Evolutionary conservation across 495 filamentous ascomycete species (phyloP).

Genomic region (Hyaloscypha hepaticicola): DNA sequence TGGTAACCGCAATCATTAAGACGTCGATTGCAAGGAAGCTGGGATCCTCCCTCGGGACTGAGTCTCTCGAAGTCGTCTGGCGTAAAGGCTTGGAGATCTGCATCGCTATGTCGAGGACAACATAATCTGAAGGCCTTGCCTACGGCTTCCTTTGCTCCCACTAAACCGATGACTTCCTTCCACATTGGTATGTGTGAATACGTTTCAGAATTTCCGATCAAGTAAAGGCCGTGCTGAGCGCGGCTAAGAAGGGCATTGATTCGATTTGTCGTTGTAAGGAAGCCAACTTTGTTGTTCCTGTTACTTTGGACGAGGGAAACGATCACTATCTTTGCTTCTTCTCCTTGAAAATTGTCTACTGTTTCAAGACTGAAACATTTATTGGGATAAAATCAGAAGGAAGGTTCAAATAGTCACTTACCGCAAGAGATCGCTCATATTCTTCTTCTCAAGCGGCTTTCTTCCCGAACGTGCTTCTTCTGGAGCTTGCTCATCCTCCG

Average conservation of each 20-base stretch:
- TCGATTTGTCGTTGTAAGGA: constrained; percentile 70
- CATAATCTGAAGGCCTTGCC: constrained; percentile 44
- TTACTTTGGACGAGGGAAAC: constrained; percentile 82
- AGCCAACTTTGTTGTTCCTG: constrained; percentile 55
- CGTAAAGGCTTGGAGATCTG: constrained; percentile 40
- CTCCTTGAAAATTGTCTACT: constrained; percentile 66
- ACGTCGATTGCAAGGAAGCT: constrained; percentile 16
- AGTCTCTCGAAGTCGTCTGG: constrained; percentile 28
- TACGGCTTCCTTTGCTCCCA: constrained; percentile 34
- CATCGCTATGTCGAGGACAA: constrained; percentile 39
- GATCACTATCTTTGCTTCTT: constrained; percentile 85
- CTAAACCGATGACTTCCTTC: constrained; percentile 46
- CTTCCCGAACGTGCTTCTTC: not conserved
- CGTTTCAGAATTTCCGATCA: constrained; percentile 67
- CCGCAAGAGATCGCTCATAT: too few species aligned
- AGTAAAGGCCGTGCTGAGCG: constrained; percentile 75
- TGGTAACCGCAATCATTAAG: constrained; percentile 22
- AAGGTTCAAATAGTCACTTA: too few species aligned
- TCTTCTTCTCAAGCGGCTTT: constrained; percentile 42
- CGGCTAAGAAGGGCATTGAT: constrained; percentile 83
- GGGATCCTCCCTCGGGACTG: constrained; percentile 29
- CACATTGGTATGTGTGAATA: constrained; percentile 18
- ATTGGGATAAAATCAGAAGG: too few species aligned
- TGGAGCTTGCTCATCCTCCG: constrained; percentile 21
- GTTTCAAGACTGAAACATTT: constrained; percentile 66